These are phyloP conservation scores for Pterocarpus macrocarpus DNA, from an alignment of 306 rosid genomes.

Conservation along the genomic window DNA sequence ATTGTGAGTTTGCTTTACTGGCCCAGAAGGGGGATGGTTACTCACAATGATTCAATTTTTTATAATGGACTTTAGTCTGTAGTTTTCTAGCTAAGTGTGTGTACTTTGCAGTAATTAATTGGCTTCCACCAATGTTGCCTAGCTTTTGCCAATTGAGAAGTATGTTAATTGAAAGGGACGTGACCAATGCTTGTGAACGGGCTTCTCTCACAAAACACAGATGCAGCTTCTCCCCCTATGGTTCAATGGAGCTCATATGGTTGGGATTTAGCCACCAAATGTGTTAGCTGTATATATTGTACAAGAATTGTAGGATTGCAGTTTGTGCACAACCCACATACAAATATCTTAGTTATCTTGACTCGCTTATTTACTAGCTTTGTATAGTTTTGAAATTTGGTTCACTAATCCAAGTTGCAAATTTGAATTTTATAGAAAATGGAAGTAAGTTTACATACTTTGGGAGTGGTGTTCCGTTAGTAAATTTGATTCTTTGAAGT, in stretches of 20 bases:
- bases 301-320: constrained; percentile 50
- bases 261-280: constrained; percentile 26
- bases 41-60: neutral
- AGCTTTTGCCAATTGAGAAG: constrained; percentile 11
- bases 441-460: constrained; percentile 37
- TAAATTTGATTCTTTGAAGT: constrained; percentile 20
- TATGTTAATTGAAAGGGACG: constrained; percentile 36
- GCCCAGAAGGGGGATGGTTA: neutral
- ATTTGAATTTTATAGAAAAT: constrained; percentile 51
- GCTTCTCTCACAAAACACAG: neutral
- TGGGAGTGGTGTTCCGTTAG: neutral
- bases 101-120: constrained; percentile 55
- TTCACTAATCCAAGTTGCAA: constrained; percentile 50
- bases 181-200: neutral
- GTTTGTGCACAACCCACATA: constrained; percentile 39
- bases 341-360: constrained; percentile 37
- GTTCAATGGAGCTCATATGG: constrained; percentile 21
- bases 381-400: constrained; percentile 36
- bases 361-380: neutral
- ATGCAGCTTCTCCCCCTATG: constrained; percentile 1
- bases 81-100: constrained; percentile 2
- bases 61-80: neutral
- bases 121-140: neutral
- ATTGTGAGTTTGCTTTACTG: neutral
- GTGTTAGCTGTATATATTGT: constrained; percentile 55